Evolutionary conservation across 345 rosid genomes (phyloP).

Genomic region (Brassica cretica): DNA sequence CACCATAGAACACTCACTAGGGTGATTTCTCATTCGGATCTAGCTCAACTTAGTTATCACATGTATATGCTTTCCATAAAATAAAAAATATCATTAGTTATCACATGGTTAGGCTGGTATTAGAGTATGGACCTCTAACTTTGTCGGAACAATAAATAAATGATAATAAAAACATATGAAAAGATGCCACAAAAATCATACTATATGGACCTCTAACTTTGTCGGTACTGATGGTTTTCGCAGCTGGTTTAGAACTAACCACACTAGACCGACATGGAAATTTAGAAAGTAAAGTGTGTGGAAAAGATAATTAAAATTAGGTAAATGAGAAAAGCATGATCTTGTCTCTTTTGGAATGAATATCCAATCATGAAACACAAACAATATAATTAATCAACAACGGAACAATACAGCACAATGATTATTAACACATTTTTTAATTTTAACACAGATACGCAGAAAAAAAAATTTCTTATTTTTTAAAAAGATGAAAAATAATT

Average conservation of each 20-base stretch:
- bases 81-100: neutral
- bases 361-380: conserved; percentile 41
- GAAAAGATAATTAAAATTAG: neutral
- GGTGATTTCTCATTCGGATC: too few species aligned
- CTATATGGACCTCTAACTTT: neutral
- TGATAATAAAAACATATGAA: neutral
- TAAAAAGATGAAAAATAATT: neutral
- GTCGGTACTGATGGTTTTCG: neutral
- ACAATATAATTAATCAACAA: conserved; percentile 39
- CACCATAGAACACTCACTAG: too few species aligned
- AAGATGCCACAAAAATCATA: neutral
- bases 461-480: neutral
- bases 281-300: neutral
- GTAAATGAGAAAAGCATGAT: conserved; percentile 27
- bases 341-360: conserved; percentile 31
- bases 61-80: neutral
- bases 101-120: conserved; percentile 20
- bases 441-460: conserved; percentile 26
- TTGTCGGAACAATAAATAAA: neutral
- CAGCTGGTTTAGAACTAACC: neutral
- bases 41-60: too few species aligned
- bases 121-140: conserved; percentile 20
- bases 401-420: conserved; percentile 40
- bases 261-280: neutral
- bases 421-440: conserved; percentile 10